These are phyloP conservation scores for Amaranthus hypochondriacus DNA, from an alignment of 148 eudicot genomes.

Conservation along the genomic window DNA sequence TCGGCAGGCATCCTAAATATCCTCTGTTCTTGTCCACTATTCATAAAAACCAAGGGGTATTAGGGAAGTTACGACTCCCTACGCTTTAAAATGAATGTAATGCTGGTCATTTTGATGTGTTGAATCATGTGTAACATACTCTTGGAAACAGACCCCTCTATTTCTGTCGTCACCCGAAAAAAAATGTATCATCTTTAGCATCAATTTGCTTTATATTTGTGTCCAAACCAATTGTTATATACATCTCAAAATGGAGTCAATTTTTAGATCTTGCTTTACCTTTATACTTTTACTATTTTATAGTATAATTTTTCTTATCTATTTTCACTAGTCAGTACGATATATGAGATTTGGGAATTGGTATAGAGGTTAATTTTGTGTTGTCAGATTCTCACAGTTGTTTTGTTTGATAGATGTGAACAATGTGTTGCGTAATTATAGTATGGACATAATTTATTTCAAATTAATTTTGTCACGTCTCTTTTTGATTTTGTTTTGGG, in stretches of 20 bases:
- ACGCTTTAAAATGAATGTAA: no score
- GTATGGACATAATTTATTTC: no score
- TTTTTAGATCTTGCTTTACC: background rate
- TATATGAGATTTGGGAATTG: background rate
- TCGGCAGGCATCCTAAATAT: no score
- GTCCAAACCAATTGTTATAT: background rate
- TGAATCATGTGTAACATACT: no score
- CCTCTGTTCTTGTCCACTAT: constrained; percentile 2
- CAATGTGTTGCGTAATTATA: no score
- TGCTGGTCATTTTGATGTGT: no score
- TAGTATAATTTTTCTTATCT: no score
- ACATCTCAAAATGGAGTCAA: background rate
- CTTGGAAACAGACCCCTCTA: no score
- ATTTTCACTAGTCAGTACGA: background rate
- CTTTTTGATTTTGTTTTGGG: background rate
- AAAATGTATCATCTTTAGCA: no score
- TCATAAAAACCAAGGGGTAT: background rate
- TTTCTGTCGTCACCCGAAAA: no score
- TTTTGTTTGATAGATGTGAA: background rate
- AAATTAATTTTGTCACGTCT: background rate
- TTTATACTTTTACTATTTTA: background rate
- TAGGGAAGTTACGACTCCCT: no score
- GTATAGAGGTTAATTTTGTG: background rate
- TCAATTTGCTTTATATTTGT: no score
- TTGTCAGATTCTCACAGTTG: background rate